These are phyloP conservation scores for Cordyceps tenuipes DNA, from an alignment of 2,329 filamentous ascomycete species.

Conservation along the genomic window DNA sequence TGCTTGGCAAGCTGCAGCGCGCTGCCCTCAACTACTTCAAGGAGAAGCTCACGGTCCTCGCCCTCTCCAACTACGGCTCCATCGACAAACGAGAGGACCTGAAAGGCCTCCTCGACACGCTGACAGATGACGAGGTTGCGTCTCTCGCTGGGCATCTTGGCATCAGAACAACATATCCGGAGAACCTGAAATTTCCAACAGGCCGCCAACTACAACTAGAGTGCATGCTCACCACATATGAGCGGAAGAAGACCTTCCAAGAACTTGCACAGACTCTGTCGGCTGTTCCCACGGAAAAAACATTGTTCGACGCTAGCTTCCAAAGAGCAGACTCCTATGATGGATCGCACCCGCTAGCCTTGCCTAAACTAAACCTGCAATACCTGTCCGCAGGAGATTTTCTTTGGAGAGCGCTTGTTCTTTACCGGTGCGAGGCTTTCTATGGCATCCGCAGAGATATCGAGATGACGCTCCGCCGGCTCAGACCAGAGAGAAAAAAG, in stretches of 20 bases:
- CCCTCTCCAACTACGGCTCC: conserved; percentile 84
- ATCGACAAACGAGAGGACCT: conserved; percentile 76
- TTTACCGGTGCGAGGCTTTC: conserved; percentile 86
- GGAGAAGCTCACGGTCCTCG: conserved; percentile 82
- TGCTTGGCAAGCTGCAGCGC: conserved; percentile 71
- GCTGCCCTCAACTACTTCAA: conserved; percentile 74
- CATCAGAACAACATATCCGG: conserved; percentile 76
- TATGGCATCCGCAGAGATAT: conserved; percentile 91
- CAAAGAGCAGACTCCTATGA: conserved; percentile 80
- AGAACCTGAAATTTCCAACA: conserved; percentile 53
- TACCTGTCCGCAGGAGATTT: conserved; percentile 95
- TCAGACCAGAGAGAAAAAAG: conserved; percentile 60
- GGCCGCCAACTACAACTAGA: conserved; percentile 62
- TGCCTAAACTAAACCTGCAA: conserved; percentile 92
- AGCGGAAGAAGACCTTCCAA: conserved; percentile 73
- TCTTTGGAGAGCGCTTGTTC: conserved; percentile 84
- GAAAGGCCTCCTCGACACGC: conserved; percentile 59
- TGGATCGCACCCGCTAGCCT: conserved; percentile 75
- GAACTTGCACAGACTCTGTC: conserved; percentile 63
- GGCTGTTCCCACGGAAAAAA: conserved; percentile 74
- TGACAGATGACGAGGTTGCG: conserved; percentile 67
- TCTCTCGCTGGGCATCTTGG: conserved; percentile 62
- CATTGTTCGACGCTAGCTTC: conserved; percentile 71
- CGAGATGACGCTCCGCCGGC: conserved; percentile 68
- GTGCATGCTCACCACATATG: conserved; percentile 64